phyloP scores from a whole-genome alignment of 352 stramenopile genomes.

The Globisporangium perplexum region DNA sequence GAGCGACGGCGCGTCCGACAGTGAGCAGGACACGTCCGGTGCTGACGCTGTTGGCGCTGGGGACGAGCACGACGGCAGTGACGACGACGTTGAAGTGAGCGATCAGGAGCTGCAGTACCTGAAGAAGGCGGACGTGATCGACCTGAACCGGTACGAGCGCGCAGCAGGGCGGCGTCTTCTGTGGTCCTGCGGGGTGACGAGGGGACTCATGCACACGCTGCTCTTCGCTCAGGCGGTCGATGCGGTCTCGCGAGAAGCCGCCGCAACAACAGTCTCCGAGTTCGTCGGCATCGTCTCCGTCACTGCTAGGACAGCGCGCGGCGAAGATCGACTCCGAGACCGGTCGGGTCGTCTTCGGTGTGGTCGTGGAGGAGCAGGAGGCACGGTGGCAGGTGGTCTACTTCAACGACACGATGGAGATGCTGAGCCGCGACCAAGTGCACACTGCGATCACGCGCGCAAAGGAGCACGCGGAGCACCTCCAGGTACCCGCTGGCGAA shows the following conservation, averaged over 20 bases:
- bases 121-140: slow-evolving; percentile 44
- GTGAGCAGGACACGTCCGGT: neutral
- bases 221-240: slow-evolving; percentile 16
- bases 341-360: slow-evolving; percentile 34
- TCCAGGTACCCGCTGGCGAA: neutral
- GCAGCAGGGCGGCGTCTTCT: neutral
- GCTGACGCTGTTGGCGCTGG: neutral
- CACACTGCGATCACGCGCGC: slow-evolving; percentile 29
- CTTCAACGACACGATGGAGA: slow-evolving; percentile 38
- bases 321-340: slow-evolving; percentile 30
- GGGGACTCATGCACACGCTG: neutral
- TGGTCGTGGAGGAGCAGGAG: slow-evolving; percentile 31
- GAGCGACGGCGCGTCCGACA: slow-evolving; percentile 3
- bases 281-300: neutral
- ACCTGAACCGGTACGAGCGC: slow-evolving; percentile 31
- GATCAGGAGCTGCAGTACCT: slow-evolving; percentile 41
- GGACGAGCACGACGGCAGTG: slow-evolving; percentile 6
- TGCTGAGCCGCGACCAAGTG: slow-evolving; percentile 25
- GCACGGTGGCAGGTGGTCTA: slow-evolving; percentile 53
- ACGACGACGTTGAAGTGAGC: slow-evolving; percentile 18
- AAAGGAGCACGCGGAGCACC: slow-evolving; percentile 2
- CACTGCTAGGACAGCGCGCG: slow-evolving; percentile 30
- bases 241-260: slow-evolving; percentile 17
- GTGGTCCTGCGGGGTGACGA: no score
- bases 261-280: neutral